Evolutionary conservation across 371 early-diverging fungal genomes (phyloP), one percentile per base, ranked within the genome.

Genomic region (Fennellomyces sp.): DNA sequence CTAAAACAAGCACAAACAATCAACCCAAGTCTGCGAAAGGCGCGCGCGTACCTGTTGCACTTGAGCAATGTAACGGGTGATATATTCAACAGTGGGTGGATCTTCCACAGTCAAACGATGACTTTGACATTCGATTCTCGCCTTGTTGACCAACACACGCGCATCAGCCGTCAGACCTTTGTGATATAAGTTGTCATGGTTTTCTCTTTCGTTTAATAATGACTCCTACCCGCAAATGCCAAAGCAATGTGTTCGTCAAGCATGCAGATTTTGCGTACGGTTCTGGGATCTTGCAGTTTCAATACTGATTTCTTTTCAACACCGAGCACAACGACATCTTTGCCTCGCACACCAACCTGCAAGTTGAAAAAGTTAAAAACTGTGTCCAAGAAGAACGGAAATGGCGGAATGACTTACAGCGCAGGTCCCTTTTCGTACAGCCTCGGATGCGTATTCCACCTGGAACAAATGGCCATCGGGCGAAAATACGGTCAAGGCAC

Each of bases 401-500:
- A 54, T 17, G 48, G 35, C 6, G 19, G 41, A 49, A 6, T 29
- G 28, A 66, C 88, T 75, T 90, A 97, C 97, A 42, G 94, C 97
- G 75, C 96, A 95, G 47, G 96, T 96, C 57, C 99, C 99, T 76
- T 96, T 98, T 68, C 97, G 86, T 51, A 98, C 97, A 35, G 99
- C 99, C 70, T 99, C 98, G 61, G 97, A 92, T 49, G 99, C 99
- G 78, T 99, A 99, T 84, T 99, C 99, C 59, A 99, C 99, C 88
- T 99, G 99, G 79, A 99, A 98, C 60, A 99, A 83, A 78, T 99
- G 97, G 53, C 99, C 99, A 78, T 99, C 99, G 42, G 99, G 99
- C 30, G 99, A 98, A 77, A 99, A 99, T 61, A 99, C 94, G 48
- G 99, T 99, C 63, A 99, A 87, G 52, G 98, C 97, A 65, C 92